phyloP scores from a whole-genome alignment of 768 basidiomycete genomes.

The Solioccasus polychromus region DNA sequence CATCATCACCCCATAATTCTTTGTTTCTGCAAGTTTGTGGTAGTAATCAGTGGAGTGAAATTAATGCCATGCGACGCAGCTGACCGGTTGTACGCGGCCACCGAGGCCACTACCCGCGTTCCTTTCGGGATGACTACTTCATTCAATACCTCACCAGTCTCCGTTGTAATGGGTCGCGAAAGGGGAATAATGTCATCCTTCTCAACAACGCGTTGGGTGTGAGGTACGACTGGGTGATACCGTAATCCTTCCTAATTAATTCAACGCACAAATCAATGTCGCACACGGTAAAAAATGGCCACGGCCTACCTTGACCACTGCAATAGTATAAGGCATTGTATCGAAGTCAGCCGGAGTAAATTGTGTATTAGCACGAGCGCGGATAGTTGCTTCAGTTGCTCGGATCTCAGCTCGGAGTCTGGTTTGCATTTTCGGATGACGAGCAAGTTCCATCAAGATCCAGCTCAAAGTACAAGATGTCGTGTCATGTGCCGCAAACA shows the following conservation, averaged over 20 bases:
- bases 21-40: too few relatives aligned
- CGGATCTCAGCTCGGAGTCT: conserved; percentile 45
- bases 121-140: conserved; percentile 51
- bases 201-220: conserved; percentile 49
- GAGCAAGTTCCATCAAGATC: conserved; percentile 61
- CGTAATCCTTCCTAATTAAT: conserved; percentile 44
- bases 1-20: too few relatives aligned
- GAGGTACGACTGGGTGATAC: conserved; percentile 48
- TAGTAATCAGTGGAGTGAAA: neutral
- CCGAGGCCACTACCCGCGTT: conserved; percentile 49
- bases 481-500: conserved; percentile 58
- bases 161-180: conserved; percentile 47
- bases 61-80: neutral
- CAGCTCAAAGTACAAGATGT: conserved; percentile 58
- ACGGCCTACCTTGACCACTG: conserved; percentile 31
- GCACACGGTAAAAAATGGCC: conserved; percentile 12
- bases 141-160: conserved; percentile 40
- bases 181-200: conserved; percentile 62
- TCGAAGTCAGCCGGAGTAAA: conserved; percentile 43
- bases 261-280: conserved; percentile 18
- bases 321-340: conserved; percentile 45
- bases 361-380: conserved; percentile 11
- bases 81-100: conserved; percentile 55
- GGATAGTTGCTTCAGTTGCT: conserved; percentile 6
- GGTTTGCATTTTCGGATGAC: conserved; percentile 53